A percentile compares a stretch with the other conserved stretches of the same genome.
Evolutionary conservation across 1,284 basidiomycete species (phyloP).

Genomic region (Trichosporon sp.): DNA sequence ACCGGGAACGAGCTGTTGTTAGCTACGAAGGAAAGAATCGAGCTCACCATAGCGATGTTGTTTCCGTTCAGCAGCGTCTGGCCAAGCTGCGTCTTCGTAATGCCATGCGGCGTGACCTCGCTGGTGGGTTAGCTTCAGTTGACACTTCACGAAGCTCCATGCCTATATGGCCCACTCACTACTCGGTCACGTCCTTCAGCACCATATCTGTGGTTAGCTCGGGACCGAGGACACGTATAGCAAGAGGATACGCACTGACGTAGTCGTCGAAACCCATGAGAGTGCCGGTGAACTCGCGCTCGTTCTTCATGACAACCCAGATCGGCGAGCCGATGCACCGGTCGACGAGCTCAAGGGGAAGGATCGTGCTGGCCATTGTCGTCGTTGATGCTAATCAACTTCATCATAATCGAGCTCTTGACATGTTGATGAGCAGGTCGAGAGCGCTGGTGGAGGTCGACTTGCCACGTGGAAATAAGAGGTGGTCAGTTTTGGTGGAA

Average conservation of each 20-base stretch:
- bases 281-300: conserved; percentile 94
- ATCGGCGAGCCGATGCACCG: conserved; percentile 91
- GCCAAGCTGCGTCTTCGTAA: conserved; percentile 77
- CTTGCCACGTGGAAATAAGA: neutral
- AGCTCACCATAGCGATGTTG: conserved; percentile 90
- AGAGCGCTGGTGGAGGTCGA: neutral
- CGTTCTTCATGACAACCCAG: conserved; percentile 96
- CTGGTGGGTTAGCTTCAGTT: conserved; percentile 57
- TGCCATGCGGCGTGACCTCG: conserved; percentile 79
- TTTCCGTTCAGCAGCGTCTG: conserved; percentile 96
- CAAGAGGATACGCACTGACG: conserved; percentile 77
- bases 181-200: conserved; percentile 94
- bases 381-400: neutral
- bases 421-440: conserved; percentile 3
- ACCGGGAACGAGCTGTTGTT: conserved; percentile 8
- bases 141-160: neutral
- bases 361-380: conserved; percentile 68
- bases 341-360: conserved; percentile 80
- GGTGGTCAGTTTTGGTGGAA: neutral
- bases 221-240: neutral
- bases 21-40: neutral
- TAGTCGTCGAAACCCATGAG: conserved; percentile 97
- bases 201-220: conserved; percentile 78
- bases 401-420: neutral
- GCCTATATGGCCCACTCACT: conserved; percentile 62